Evolutionary conservation across 768 basidiomycete genomes (phyloP), one percentile per base, ranked within the genome.

Genomic region (Nevesoporus exiguus): DNA sequence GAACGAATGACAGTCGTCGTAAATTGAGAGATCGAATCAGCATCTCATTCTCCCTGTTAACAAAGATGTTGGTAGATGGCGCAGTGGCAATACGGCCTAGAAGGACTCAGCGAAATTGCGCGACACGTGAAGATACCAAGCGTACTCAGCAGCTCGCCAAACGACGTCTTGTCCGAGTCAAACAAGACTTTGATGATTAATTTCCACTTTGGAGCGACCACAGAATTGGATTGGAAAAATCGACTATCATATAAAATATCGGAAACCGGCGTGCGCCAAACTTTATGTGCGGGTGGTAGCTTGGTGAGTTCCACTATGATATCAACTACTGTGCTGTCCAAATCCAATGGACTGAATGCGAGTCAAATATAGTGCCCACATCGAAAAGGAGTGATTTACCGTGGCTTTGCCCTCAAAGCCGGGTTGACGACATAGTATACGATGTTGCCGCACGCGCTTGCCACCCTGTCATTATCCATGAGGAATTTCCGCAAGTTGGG

Each of bases 51-150:
- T 98, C 97, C 43, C 89, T 78, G 65, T 93, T 98, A 29, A 93
- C 88, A 71, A 99, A 99, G 51, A 99, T 97, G 63, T 97, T 98
- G 19, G 93, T 86, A 0, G 95, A 96, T 1, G 97, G 88, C 0
- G 86, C 83, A 3, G 90, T 84, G 1, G 90, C 85, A 49, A 96
- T 83, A 74, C 81, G 83, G 67, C 85, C 96, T 79, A 61, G 31
- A 43, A 72, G 7, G 61, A 43, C 8, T 68, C 37, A 53, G 24
- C 37, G 19, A 51, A 7, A 36, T 72, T 68, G n/a, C 52, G 51
- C 39, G 67, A 67, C 17, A 43, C 51, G 71, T 62, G 17, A 74
- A 54, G 13, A 66, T 40, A 24, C 54, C 5, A 39, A 66, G 71
- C 80, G 56, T 64, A 93, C 94, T 79, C 15, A 97, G 76, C 5